Conservation (phyloP, 2,329 filamentous ascomycete species). For the Aureobasidium pullulans region DNA sequence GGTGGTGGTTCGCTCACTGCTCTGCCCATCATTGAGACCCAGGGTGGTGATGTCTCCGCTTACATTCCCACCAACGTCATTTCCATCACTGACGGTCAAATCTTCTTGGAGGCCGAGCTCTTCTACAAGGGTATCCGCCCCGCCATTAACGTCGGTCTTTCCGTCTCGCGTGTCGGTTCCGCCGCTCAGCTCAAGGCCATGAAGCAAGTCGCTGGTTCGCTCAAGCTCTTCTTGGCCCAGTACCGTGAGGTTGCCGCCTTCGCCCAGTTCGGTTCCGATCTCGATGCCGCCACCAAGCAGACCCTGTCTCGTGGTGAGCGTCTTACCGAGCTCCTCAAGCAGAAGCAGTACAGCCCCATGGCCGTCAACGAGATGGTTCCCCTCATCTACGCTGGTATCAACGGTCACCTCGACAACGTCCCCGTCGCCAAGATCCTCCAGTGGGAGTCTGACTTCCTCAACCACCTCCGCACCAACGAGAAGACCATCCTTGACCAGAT, state of each 20-base stretch:
- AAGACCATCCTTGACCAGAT: conserved; percentile 74
- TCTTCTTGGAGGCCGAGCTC: conserved; percentile 97
- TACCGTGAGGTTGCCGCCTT: conserved; percentile 99
- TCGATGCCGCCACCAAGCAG: conserved; percentile 98
- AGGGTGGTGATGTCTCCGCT: conserved; percentile 99
- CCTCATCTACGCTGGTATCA: conserved; percentile 98
- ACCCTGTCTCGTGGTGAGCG: conserved; percentile 97
- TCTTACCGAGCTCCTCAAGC: conserved; percentile 97
- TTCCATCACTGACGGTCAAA: conserved; percentile 99
- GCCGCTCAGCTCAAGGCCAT: conserved; percentile 99
- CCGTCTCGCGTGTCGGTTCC: conserved; percentile 98
- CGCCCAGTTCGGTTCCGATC: conserved; percentile 99
- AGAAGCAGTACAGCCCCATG: conserved; percentile 99
- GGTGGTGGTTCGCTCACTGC: conserved; percentile 96
- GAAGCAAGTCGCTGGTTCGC: conserved; percentile 99
- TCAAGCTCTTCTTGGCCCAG: conserved; percentile 99
- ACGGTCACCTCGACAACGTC: conserved; percentile 82
- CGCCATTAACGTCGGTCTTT: conserved; percentile 99
- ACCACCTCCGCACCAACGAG: conserved; percentile 89
- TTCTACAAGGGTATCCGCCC: conserved; percentile 99
- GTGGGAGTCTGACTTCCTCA: conserved; percentile 93
- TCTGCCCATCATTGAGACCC: conserved; percentile 96
- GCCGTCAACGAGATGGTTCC: conserved; percentile 99
- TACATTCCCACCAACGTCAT: conserved; percentile 99
- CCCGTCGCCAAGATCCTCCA: conserved; percentile 84